Percentiles rank a stretch among this genome's conserved stretches.
These are phyloP conservation scores for Mariannaea sp. DNA, from an alignment of 2,329 filamentous ascomycete species.

Conservation along the genomic window DNA sequence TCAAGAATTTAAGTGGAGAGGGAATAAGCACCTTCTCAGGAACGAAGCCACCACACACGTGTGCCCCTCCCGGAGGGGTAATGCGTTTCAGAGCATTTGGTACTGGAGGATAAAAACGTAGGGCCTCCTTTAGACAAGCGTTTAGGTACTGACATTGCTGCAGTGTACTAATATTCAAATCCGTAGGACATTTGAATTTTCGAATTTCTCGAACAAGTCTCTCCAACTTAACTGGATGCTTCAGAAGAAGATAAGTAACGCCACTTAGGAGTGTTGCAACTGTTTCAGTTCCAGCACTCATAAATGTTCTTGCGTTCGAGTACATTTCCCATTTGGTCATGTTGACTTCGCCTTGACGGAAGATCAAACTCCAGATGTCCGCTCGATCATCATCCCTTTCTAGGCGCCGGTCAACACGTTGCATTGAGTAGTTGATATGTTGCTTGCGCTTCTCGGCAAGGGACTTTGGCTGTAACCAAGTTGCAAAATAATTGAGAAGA, in stretches of 20 bases:
- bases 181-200: slow-evolving; percentile 11
- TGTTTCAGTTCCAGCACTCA: slow-evolving; percentile 35
- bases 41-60: neutral
- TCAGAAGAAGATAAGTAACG: slow-evolving; percentile 36
- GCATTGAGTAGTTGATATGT: no score
- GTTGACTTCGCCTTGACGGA: neutral
- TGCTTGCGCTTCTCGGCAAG: no score
- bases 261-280: slow-evolving; percentile 40
- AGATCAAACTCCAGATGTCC: no score
- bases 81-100: neutral
- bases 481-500: no score
- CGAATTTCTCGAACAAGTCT: slow-evolving; percentile 44
- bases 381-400: no score
- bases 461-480: no score
- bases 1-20: no score
- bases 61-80: neutral
- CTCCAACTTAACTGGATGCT: slow-evolving; percentile 36
- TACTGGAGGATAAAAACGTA: slow-evolving; percentile 19
- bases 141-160: slow-evolving; percentile 16
- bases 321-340: neutral
- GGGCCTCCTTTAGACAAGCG: slow-evolving; percentile 15
- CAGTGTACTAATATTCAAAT: slow-evolving; percentile 21
- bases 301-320: neutral
- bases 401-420: no score
- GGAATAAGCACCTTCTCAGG: no score